Conservation (phyloP, 306 rosid species). For the Mimosa pudica region DNA sequence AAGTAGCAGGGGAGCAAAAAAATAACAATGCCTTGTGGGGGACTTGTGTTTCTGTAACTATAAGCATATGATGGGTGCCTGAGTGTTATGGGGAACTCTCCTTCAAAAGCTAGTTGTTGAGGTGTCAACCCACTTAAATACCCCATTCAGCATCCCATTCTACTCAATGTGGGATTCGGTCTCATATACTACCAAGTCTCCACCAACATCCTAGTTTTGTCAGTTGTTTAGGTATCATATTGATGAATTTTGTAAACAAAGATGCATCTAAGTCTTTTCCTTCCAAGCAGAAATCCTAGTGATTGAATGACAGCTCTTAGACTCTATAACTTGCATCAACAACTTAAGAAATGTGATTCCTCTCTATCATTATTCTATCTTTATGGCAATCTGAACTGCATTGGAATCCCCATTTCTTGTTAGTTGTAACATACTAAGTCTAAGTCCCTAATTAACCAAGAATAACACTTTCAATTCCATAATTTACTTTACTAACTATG, state of each 20-base stretch:
- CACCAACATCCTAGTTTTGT: not conserved
- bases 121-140: too few relatives aligned
- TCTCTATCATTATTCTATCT: not conserved
- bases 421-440: too few relatives aligned
- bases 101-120: too few relatives aligned
- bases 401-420: not conserved
- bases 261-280: not conserved
- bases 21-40: not conserved
- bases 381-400: not conserved
- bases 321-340: not conserved
- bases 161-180: too few relatives aligned
- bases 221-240: not conserved
- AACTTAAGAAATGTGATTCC: not conserved
- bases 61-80: not conserved
- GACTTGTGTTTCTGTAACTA: not conserved
- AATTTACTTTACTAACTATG: too few relatives aligned
- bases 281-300: not conserved
- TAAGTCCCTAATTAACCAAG: too few relatives aligned
- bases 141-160: too few relatives aligned
- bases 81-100: too few relatives aligned
- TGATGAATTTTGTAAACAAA: not conserved
- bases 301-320: not conserved
- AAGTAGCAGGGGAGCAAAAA: not conserved
- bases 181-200: too few relatives aligned
- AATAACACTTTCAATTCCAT: too few relatives aligned